Base-by-base conservation (phyloP, 129 eudicot species). In the Helianthus tuberosus region DNA sequence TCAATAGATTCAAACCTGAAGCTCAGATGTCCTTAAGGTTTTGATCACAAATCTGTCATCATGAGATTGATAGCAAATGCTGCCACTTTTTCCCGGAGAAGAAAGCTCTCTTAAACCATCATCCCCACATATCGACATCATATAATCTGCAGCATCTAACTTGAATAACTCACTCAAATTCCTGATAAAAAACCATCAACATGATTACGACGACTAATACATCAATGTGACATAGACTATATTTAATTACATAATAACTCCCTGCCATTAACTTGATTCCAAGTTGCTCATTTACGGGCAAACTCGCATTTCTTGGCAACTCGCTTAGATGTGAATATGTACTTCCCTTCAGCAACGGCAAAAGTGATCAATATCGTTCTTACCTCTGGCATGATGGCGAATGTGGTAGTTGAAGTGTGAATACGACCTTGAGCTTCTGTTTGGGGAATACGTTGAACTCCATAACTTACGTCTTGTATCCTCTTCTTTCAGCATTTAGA, bases 321-420 rank as follows among this genome's bases (percentile, higher is more conserved):
- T 49, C 54, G 14, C 15, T 14, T 49, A 11, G n/a, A 49, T 49
- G 54, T 1, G 15, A 49, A 43, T 43, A 43, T 8, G 47, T 43
- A 49, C 54, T 49, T 49, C 54, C 54, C 54, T 49, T 49, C 15
- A 49, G 54, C 54, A 49, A 49, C 14, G 14, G 16, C 16, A 49
- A 9, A 49, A 49, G 11, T 49, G 16, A 8, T 49, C 11, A 4
- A 2, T 11, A 4, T 32, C 36, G 36, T 3, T 32, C n/a, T n/a
- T 74, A 95, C 99, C 91, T 91, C 99, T 44, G 99, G 99, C 99
- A 95, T 95, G 82, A 95, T 91, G 54, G 99, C 99, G 62, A 95
- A 96, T 27, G 99, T 91, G 55, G 97, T 97, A 16, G 99, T 95
- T 78, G 99, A 95, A 71, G 99, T 95, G 83, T 95, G 99, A 61